phyloP scores from a whole-genome alignment of 768 basidiomycete genomes.

The Boletus sp. region DNA sequence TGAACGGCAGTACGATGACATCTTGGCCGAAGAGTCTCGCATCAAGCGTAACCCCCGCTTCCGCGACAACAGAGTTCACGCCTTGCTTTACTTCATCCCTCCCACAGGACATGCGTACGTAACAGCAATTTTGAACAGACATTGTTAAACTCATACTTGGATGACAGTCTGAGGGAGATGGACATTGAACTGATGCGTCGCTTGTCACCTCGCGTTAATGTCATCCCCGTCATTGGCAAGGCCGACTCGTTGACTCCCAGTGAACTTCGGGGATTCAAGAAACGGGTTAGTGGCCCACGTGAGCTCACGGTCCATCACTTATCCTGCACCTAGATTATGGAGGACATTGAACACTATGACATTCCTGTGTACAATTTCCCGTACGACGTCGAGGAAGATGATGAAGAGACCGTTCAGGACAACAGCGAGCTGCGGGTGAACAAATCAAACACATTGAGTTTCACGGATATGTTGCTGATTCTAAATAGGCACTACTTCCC shows the following conservation, averaged over 20 bases:
- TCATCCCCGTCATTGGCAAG: slow-evolving; percentile 97
- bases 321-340: slow-evolving; percentile 76
- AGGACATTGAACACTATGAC: slow-evolving; percentile 97
- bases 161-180: slow-evolving; percentile 85
- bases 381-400: slow-evolving; percentile 98
- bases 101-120: slow-evolving; percentile 96
- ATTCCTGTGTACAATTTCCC: slow-evolving; percentile 99
- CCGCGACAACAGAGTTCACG: slow-evolving; percentile 96
- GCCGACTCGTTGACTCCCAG: slow-evolving; percentile 92
- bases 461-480: slow-evolving; percentile 5
- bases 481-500: slow-evolving; percentile 74
- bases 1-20: slow-evolving; percentile 98
- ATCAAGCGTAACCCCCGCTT: slow-evolving; percentile 99
- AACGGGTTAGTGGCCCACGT: slow-evolving; percentile 53
- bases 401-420: slow-evolving; percentile 97
- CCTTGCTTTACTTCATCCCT: slow-evolving; percentile 95
- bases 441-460: slow-evolving; percentile 6
- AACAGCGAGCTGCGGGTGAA: slow-evolving; percentile 90
- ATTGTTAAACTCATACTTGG: background rate
- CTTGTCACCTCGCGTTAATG: slow-evolving; percentile 95
- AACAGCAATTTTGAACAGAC: background rate
- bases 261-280: slow-evolving; percentile 95
- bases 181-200: slow-evolving; percentile 99
- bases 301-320: background rate
- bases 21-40: slow-evolving; percentile 95